A percentile compares a stretch with the other conserved stretches of the same genome.
These are phyloP conservation scores for Aspergillus ostianus DNA, from an alignment of 495 filamentous ascomycete genomes.

Conservation along the genomic window DNA sequence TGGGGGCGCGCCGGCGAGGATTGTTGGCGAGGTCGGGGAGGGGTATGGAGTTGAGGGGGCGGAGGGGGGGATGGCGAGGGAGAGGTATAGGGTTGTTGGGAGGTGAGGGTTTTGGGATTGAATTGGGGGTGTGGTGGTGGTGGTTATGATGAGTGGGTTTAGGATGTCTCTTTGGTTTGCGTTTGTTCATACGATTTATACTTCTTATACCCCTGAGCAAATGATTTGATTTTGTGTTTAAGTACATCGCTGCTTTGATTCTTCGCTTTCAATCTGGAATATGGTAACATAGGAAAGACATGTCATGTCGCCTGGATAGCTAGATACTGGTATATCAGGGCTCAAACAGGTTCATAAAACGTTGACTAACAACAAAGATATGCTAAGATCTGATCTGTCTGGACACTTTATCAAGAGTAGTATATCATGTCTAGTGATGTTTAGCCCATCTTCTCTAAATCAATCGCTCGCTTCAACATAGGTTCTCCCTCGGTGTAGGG, in stretches of 20 bases:
- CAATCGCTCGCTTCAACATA: slow-evolving; percentile 48
- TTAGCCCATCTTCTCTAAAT: slow-evolving; percentile 33
- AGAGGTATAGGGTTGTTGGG: slow-evolving; percentile 47
- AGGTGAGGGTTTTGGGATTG: slow-evolving; percentile 21
- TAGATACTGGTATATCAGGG: background rate
- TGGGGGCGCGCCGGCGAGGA: slow-evolving; percentile 73
- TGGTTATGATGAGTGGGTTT: background rate
- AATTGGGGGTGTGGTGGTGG: background rate
- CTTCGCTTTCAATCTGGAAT: background rate
- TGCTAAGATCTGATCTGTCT: background rate
- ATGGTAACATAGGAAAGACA: too few relatives aligned
- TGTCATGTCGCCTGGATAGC: too few relatives aligned
- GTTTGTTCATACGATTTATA: slow-evolving; percentile 7
- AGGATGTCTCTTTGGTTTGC: slow-evolving; percentile 11
- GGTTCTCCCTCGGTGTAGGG: slow-evolving; percentile 61
- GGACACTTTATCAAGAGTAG: background rate
- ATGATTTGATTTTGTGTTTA: background rate
- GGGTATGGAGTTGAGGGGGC: slow-evolving; percentile 62
- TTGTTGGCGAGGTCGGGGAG: slow-evolving; percentile 84
- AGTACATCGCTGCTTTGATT: background rate
- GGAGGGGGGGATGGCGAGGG: slow-evolving; percentile 45
- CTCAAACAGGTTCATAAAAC: background rate
- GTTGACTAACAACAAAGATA: too few relatives aligned
- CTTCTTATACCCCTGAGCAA: slow-evolving; percentile 22
- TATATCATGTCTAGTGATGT: background rate